Evolutionary conservation across 116 monocot species (phyloP), one percentile per base, ranked within the genome.

Genomic region (Cymodocea nodosa): DNA sequence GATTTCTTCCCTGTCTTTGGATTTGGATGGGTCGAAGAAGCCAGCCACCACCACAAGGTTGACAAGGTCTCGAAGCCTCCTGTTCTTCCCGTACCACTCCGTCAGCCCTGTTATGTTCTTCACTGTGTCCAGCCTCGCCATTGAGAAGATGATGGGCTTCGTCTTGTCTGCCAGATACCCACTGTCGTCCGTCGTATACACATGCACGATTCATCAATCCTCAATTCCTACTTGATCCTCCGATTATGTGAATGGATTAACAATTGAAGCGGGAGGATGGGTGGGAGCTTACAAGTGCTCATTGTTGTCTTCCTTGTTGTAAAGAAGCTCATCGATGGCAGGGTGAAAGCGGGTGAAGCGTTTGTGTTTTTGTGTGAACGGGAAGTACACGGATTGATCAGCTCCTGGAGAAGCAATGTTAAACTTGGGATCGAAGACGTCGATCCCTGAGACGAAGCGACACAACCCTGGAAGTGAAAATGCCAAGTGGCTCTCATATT

Each of bases 321-420:
- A 89, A 2, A 94, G 78, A 4, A 94, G 75, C 67, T 92, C 97
- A 18, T 97, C 84, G 18, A 97, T 97, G n/a, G 70, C 86, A 2
- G 85, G 68, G 59, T 81, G 71, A 15, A 88, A 89, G 1, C 64
- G 19, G 11, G 82, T 80, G 15, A 88, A 54, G 4, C 97, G 73
- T 75, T 91, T 97, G 49, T 81, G 86, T 57, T 85, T 91, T 71
- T 84, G 87, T 23, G 97, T 86, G 66, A 80, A 79, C 14, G 97
- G 97, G 71, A 97, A 97, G 76, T 90, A 97, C 25, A 97, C 78
- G 2, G 85, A 73, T 69, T 97, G 97, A 44, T 97, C 91, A 15
- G 91, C 97, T 5, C 97, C 97, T 2, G 92, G 97, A 7, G 97
- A 68, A 64, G 97, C 97, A 57, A 97, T 97, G 73, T 91, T 97